Evolutionary conservation across 345 rosid genomes (phyloP).

Genomic region (Dipteronia sinensis): DNA sequence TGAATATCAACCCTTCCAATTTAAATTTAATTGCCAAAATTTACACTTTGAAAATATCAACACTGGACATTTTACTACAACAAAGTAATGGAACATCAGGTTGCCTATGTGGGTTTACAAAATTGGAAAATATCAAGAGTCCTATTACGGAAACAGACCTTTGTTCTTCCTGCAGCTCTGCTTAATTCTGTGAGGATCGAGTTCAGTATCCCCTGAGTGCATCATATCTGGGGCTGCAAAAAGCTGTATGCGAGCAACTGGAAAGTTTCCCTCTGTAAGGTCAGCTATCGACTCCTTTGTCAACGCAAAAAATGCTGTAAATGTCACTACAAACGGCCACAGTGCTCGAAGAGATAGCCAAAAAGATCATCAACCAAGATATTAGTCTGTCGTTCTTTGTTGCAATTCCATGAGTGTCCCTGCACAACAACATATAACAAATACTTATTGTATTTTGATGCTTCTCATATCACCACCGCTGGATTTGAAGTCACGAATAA

Average conservation of each 20-base stretch:
- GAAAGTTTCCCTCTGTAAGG: background rate
- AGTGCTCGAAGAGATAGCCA: conserved; percentile 57
- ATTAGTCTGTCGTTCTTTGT: conserved; percentile 49
- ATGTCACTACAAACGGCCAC: conserved; percentile 63
- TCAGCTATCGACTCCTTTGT: conserved; percentile 30
- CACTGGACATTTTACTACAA: background rate
- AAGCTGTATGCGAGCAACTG: background rate
- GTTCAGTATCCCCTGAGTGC: background rate
- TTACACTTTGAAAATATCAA: too few relatives aligned
- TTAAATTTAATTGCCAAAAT: background rate
- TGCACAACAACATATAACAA: conserved; percentile 21
- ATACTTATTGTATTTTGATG: background rate
- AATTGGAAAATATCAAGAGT: background rate
- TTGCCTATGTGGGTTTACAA: conserved; percentile 11
- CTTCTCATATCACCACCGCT: background rate
- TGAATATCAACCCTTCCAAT: background rate
- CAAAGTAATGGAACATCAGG: background rate
- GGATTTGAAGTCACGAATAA: background rate
- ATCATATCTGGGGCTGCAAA: conserved; percentile 1
- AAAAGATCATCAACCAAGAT: conserved; percentile 60
- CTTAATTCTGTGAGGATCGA: background rate
- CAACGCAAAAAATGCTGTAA: conserved; percentile 37
- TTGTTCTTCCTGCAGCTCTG: background rate
- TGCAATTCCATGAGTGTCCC: conserved; percentile 57
- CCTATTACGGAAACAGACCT: conserved; percentile 1